Base-by-base conservation (phyloP, 805 yeast species). In the Barnettozyma californica region DNA sequence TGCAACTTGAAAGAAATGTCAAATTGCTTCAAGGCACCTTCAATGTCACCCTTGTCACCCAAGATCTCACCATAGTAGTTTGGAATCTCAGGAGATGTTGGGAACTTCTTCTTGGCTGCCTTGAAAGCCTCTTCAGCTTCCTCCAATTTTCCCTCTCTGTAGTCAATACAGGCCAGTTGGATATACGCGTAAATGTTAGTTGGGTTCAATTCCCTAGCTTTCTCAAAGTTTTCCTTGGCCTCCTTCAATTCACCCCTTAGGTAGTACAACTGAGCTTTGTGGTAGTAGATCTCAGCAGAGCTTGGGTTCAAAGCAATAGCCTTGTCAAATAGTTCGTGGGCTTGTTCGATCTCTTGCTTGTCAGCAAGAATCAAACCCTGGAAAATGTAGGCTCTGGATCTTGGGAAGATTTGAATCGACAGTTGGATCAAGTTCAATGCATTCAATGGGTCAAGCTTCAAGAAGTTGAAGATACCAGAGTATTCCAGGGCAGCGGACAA, bases 31-130 rank as follows among this genome's bases (percentile, higher is more conserved):
- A 80, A 68, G 49, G 98, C 97, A 52, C 77, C 84, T 27, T 67
- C 76, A 48, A 78, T 69, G 58, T 87, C 88, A 64, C 84, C 85
- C 60, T 77, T 77, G 65, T 92, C 97, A 53, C 87, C 83, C 61
- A 92, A 76, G 44, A 92, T 84, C 73, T 94, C 99, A 63, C 98
- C 99, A 64, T 83, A 90, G 70, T 90, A 94, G 74, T 89, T 91
- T 72, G 94, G 95, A 59, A 90, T 85, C 68, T 89, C 97, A 48
- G 98, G 88, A 46, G 86, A 78, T 21, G 91, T 78, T 58, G 96
- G 91, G 79, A 88, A 88, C 66, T 76, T 76, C 66, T 76, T 73
- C 62, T 78, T 81, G 34, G 92, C 89, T 52, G 77, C 82, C 52
- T 77, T 75, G 69, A 89, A 89, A 50, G 77, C 69, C 55, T 77